A percentile compares a stretch with the other conserved stretches of the same genome.
phyloP scores from a whole-genome alignment of 1,284 basidiomycete species.

The Ceratobasidium sp. region DNA sequence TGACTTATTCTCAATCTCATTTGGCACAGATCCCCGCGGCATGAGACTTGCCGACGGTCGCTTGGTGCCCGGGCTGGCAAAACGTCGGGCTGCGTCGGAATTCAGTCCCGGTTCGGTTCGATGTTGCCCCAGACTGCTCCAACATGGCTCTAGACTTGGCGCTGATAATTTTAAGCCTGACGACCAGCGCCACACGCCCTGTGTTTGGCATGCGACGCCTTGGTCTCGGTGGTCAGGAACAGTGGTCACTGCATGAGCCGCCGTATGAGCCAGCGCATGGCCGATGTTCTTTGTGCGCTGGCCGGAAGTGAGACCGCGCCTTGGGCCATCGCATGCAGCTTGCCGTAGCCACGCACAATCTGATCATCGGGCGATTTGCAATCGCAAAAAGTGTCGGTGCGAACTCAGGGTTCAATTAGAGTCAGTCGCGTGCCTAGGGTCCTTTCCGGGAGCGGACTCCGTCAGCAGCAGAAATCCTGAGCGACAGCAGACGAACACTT shows the following conservation, averaged over 20 bases:
- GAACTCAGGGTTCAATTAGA: conserved; percentile 1
- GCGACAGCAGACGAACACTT: not conserved
- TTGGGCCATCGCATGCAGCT: not conserved
- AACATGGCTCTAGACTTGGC: not conserved
- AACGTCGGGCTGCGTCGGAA: no score
- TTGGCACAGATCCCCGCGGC: not conserved
- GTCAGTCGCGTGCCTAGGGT: conserved; percentile 12
- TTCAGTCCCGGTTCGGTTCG: no score
- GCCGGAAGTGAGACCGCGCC: not conserved
- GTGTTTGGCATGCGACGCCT: not conserved
- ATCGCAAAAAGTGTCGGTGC: conserved; percentile 1
- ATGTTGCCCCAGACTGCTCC: no score
- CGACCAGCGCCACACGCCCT: not conserved
- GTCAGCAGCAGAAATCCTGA: not conserved
- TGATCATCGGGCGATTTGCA: conserved; percentile 36
- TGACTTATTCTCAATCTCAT: not conserved
- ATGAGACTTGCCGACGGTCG: not conserved
- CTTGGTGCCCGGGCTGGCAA: not conserved
- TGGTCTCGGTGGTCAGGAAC: no score
- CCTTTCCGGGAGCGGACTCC: not conserved
- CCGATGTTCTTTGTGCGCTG: no score
- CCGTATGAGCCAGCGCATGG: not conserved
- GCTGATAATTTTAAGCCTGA: not conserved
- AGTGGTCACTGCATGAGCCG: not conserved
- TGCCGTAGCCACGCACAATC: not conserved